Conservation (phyloP, 2,329 filamentous ascomycete genomes). For the Botrytis squamosa region DNA sequence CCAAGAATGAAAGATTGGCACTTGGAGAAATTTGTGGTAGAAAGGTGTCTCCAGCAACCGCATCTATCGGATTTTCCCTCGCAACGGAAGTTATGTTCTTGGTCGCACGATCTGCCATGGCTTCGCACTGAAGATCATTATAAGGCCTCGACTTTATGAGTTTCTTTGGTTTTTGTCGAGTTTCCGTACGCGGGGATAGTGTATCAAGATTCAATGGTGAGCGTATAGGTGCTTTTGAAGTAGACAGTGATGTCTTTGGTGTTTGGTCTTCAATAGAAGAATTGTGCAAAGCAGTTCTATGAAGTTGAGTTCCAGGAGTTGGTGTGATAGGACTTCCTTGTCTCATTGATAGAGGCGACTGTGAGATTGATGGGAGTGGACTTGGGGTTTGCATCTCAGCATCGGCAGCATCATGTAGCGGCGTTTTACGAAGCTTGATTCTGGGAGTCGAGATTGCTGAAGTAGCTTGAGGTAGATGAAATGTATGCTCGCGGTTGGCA, state of each 20-base stretch:
- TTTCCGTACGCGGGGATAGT: background rate
- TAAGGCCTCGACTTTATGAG: background rate
- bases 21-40: background rate
- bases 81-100: background rate
- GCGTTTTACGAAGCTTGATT: background rate
- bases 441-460: background rate
- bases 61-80: background rate
- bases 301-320: background rate
- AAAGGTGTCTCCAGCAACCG: too few species aligned
- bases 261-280: background rate
- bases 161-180: background rate
- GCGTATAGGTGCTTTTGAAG: background rate
- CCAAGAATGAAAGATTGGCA: slow-evolving; percentile 15
- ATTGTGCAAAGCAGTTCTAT: background rate
- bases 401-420: background rate
- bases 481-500: background rate
- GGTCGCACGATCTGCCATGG: background rate
- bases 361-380: background rate
- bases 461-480: background rate
- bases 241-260: background rate
- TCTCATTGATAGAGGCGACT: background rate
- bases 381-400: background rate
- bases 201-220: background rate
- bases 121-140: background rate
- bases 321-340: slow-evolving; percentile 4